Evolutionary conservation across 208 protist genomes (phyloP), one percentile per base, ranked within the genome.

Genomic region (Leishmania mexicana): DNA sequence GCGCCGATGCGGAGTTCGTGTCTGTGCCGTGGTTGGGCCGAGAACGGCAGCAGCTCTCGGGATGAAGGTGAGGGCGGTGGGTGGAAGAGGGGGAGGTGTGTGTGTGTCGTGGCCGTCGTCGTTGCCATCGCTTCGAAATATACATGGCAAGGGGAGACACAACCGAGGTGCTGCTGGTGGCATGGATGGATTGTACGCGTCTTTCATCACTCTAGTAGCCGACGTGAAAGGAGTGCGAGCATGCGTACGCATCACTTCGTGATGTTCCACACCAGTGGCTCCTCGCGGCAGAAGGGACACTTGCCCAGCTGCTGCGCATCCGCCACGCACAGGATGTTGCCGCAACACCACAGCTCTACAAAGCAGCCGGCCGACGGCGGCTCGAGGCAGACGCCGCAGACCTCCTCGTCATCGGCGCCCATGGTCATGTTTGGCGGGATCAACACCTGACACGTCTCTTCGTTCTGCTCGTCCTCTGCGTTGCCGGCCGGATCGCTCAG

Each of bases 341-440:
- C 87, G 80, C 94, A 97, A 80, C 94, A 97, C 92, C 90, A 95
- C 65, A 95, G 78, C 82, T 93, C 87, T 38, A 95, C 93, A 80
- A 91, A 95, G 77, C 77, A 85, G 67, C 88, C 90, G 0, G 83
- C 78, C 21, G 65, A 74, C 2, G 94, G 94, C 5, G 60, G 75
- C 73, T 97, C 94, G 28, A 97, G 87, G 75, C 94, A 97, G 15
- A 97, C 90, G n/a, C 93, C 94, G 77, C 94, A 97, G 65, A 95
- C 80, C 58, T 93, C 86, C 73, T 95, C 92, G 24, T 94, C 90
- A 31, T 94, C 94, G 19, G 81, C 87, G 71, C 73, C 83, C 74
- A 82, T 80, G 47, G 80, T 76, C 17, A 68, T 75, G 62, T 79
- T 86, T 45, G 83, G 83, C 13, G 77, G 83, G 58, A 86, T 86